Base-by-base conservation (phyloP, 805 yeast genomes). In the Helenozyma baotianmanensis region DNA sequence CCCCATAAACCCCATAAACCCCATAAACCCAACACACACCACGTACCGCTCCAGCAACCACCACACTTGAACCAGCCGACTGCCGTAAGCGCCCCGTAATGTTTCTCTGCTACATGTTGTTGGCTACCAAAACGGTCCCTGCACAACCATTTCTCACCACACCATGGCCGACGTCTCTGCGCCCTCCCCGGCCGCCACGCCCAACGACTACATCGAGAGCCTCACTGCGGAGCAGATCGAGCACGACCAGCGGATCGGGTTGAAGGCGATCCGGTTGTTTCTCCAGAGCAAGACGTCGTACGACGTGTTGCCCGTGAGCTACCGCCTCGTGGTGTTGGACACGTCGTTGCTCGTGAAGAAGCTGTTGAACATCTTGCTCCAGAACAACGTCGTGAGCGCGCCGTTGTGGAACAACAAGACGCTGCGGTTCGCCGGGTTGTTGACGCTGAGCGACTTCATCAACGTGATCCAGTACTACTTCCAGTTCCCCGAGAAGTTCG, bases 261-360 rank as follows among this genome's bases (percentile, higher is more conserved):
- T 87, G 38, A 76, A 78, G 45, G 87, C 95, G 13, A 92, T 92
- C 39, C 68, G 97, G 29, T 64, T 77, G 21, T 92, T 92, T 51
- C 65, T 92, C 26, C 82, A 86, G 51, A 80, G 92, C 30, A 90
- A 90, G 56, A 89, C 96, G 0, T 87, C 97, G 1, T 92, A 92
- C 57, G 99, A 92, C 52, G 98, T 92, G 14, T 70, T 92, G 25
- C 98, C 99, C 2, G 97, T 92, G 22, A 82, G 95, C 14, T 92
- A 90, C 58, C 71, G 97, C 48, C 71, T 92, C 50, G 83, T 92
- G 35, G 97, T 92, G 29, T 76, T 92, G 49, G 99, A 92, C 56
- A 89, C 97, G 2, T 78, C 96, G 5, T 66, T 92, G 29, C 64
- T 87, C 36, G 95, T 92, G 23, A 89, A 90, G 60, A 87, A 90